A percentile compares a stretch with the other conserved stretches of the same genome.
Evolutionary conservation across 805 yeast genomes (phyloP).

Genomic region (Isabelozyma pseudorhagii): DNA sequence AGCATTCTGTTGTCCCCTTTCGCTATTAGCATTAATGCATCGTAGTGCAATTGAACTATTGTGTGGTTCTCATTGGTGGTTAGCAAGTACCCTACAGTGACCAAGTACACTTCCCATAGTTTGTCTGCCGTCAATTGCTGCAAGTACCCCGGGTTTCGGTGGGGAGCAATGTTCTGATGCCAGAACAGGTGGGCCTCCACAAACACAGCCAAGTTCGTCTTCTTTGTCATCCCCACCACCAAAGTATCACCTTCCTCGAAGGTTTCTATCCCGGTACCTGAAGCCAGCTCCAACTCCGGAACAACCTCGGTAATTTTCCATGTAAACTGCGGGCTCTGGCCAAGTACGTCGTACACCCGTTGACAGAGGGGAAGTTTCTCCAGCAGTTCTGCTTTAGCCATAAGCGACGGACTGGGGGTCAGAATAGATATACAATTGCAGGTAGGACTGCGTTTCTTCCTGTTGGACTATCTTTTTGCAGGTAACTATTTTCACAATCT

Average conservation of each 20-base stretch:
- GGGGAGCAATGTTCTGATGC: slow-evolving; percentile 10
- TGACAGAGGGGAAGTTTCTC: slow-evolving; percentile 2
- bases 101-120: slow-evolving; percentile 18
- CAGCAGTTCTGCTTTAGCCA: slow-evolving; percentile 1
- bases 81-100: slow-evolving; percentile 30
- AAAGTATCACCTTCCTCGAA: slow-evolving; percentile 9
- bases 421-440: no score
- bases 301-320: slow-evolving; percentile 5
- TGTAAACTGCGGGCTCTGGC: background rate
- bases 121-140: background rate
- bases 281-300: slow-evolving; percentile 1
- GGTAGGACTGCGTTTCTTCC: no score
- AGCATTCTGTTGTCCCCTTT: slow-evolving; percentile 1
- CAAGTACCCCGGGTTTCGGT: background rate
- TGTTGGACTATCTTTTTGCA: background rate
- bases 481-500: background rate
- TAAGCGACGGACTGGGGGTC: no score
- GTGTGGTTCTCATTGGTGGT: slow-evolving; percentile 40
- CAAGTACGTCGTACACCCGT: slow-evolving; percentile 1
- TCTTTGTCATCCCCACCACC: slow-evolving; percentile 33
- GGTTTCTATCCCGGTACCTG: background rate
- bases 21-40: slow-evolving; percentile 5
- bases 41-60: slow-evolving; percentile 26
- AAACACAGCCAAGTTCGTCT: slow-evolving; percentile 26
- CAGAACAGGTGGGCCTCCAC: slow-evolving; percentile 29